These are phyloP conservation scores for Fonsecaea monophora DNA, from an alignment of 2,329 filamentous ascomycete species.

Conservation along the genomic window DNA sequence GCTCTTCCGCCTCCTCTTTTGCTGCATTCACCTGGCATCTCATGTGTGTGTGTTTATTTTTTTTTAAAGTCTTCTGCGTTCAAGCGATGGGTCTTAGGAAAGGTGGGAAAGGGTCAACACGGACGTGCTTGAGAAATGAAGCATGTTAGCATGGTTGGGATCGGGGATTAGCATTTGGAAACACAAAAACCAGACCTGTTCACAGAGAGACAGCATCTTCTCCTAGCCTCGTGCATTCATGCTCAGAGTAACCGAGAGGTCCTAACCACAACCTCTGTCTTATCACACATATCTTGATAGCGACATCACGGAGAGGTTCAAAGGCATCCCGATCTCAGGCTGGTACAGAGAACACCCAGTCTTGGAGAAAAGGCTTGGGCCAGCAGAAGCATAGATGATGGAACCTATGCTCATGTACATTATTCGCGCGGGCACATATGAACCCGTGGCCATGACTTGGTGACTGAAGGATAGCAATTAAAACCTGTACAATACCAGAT, in stretches of 20 bases:
- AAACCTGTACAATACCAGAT: conserved; percentile 10
- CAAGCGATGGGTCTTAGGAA: conserved; percentile 23
- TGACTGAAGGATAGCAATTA: neutral
- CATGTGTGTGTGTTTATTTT: neutral
- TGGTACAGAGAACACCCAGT: neutral
- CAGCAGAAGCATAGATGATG: conserved; percentile 9
- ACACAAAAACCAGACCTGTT: neutral
- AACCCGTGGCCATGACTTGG: neutral
- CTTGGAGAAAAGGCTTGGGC: no score
- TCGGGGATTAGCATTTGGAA: conserved; percentile 1
- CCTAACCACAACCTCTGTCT: neutral
- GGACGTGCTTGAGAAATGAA: conserved; percentile 1
- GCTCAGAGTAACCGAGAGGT: conserved; percentile 1
- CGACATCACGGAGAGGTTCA: neutral
- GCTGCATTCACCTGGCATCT: neutral
- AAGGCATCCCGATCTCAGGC: neutral
- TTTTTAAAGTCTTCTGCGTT: conserved; percentile 17
- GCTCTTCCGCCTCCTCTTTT: neutral
- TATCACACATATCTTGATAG: neutral
- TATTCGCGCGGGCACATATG: neutral
- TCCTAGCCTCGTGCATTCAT: neutral
- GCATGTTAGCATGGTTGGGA: conserved; percentile 7
- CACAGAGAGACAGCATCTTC: neutral
- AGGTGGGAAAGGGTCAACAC: neutral
- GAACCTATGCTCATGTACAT: conserved; percentile 13